These are phyloP conservation scores for Lipomyces sp. DNA, from an alignment of 805 yeast species.

Conservation along the genomic window DNA sequence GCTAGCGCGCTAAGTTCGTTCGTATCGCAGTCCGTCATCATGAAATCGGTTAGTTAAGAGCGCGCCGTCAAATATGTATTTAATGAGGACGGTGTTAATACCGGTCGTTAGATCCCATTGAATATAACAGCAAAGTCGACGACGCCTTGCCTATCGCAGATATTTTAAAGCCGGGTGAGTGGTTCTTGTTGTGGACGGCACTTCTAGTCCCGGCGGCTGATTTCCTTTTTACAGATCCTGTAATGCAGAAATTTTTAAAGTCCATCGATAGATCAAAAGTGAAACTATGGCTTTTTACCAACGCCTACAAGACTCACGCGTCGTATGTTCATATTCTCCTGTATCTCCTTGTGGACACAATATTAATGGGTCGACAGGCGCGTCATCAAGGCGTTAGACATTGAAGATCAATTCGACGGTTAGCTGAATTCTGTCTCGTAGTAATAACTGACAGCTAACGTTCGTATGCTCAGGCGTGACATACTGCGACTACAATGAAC, in stretches of 20 bases:
- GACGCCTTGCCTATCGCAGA: constrained; percentile 86
- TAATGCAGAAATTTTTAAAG: constrained; percentile 44
- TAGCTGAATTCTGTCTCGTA: background rate
- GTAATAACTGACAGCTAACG: background rate
- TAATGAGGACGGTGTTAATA: background rate
- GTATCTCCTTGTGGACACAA: background rate
- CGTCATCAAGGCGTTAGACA: constrained; percentile 75
- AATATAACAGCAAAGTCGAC: constrained; percentile 86
- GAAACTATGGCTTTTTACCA: constrained; percentile 88
- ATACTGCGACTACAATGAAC: constrained; percentile 76
- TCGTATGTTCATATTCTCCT: constrained; percentile 19
- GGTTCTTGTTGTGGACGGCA: no score
- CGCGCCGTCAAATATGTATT: no score
- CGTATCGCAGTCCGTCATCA: constrained; percentile 54
- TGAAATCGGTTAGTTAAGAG: constrained; percentile 47
- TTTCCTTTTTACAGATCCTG: constrained; percentile 45
- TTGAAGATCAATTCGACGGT: constrained; percentile 95
- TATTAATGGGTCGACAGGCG: constrained; percentile 50
- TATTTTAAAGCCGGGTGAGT: constrained; percentile 61
- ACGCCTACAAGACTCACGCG: constrained; percentile 92
- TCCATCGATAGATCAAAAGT: constrained; percentile 55
- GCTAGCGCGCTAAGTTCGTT: background rate
- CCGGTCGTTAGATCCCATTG: constrained; percentile 67
- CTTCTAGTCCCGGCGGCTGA: no score
- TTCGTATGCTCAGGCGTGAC: constrained; percentile 53